phyloP scores from a whole-genome alignment of 768 basidiomycete genomes.

The Termitomyces sp. region DNA sequence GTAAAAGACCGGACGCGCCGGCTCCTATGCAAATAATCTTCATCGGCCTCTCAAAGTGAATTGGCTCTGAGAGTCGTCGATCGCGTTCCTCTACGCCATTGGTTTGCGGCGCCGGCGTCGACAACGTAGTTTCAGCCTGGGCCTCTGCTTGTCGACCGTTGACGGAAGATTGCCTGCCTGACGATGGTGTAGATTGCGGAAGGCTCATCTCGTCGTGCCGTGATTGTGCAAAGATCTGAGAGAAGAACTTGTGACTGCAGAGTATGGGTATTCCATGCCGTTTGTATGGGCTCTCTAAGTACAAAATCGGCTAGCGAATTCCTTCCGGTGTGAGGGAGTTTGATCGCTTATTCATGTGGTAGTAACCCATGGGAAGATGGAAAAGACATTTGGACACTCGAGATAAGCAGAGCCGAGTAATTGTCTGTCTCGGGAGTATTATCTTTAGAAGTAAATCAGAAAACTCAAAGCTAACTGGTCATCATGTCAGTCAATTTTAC shows the following conservation, averaged over 20 bases:
- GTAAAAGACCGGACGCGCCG: conserved; percentile 27
- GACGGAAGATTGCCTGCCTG: no score
- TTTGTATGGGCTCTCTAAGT: not conserved
- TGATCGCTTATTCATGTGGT: not conserved
- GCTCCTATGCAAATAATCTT: conserved; percentile 27
- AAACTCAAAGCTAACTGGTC: not conserved
- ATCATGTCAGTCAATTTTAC: no score
- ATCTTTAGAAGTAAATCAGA: not conserved
- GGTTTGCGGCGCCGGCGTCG: not conserved
- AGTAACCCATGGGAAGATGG: not conserved
- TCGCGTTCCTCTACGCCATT: not conserved
- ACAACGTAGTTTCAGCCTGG: not conserved
- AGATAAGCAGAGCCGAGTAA: not conserved
- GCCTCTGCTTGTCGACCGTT: not conserved
- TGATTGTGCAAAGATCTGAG: no score
- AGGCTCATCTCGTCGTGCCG: not conserved
- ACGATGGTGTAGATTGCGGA: not conserved
- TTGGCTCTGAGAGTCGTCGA: conserved; percentile 15
- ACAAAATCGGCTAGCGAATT: not conserved
- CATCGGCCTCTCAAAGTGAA: conserved; percentile 21
- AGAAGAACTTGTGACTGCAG: not conserved
- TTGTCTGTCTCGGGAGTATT: no score
- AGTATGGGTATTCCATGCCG: not conserved
- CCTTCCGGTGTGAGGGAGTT: not conserved
- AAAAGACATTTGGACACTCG: not conserved